Evolutionary conservation across 306 rosid genomes (phyloP).

Genomic region (Delonix regia): DNA sequence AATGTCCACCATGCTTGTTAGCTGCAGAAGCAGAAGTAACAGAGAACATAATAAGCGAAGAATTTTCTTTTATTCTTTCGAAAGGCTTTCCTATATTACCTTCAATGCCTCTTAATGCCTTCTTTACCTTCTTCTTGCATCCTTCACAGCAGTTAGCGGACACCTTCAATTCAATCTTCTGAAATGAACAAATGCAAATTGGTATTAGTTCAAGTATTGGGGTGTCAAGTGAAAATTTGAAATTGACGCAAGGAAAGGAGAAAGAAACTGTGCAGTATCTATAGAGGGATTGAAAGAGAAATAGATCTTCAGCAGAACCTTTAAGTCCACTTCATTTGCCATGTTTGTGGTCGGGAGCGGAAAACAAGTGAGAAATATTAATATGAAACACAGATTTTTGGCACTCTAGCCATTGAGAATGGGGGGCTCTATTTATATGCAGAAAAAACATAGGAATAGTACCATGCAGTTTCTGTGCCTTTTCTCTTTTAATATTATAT

Average conservation of each 20-base stretch:
- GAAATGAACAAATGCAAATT: constrained; percentile 19
- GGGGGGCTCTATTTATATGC: constrained; percentile 36
- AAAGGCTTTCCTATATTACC: constrained; percentile 26
- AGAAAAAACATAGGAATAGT: constrained; percentile 11
- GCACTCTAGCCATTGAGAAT: constrained; percentile 7
- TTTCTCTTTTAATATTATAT: background rate
- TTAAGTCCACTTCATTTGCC: constrained; percentile 39
- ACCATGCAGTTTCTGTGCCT: constrained; percentile 11
- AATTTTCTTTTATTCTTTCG: background rate
- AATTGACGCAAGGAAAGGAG: background rate
- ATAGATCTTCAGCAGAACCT: constrained; percentile 29
- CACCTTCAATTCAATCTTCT: constrained; percentile 53
- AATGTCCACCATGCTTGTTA: constrained; percentile 6
- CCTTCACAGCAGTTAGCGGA: constrained; percentile 55
- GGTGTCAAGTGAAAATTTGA: background rate
- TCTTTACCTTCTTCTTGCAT: constrained; percentile 50
- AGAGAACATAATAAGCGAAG: background rate
- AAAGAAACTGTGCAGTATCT: background rate
- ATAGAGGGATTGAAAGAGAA: background rate
- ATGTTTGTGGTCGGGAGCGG: constrained; percentile 6
- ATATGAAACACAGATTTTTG: background rate
- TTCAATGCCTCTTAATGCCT: constrained; percentile 38
- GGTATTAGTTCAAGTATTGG: background rate
- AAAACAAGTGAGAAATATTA: background rate
- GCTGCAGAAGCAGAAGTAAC: background rate